A percentile compares a stretch with the other conserved stretches of the same genome.
phyloP scores from a whole-genome alignment of 495 filamentous ascomycete species.

The Neurospora sp. region DNA sequence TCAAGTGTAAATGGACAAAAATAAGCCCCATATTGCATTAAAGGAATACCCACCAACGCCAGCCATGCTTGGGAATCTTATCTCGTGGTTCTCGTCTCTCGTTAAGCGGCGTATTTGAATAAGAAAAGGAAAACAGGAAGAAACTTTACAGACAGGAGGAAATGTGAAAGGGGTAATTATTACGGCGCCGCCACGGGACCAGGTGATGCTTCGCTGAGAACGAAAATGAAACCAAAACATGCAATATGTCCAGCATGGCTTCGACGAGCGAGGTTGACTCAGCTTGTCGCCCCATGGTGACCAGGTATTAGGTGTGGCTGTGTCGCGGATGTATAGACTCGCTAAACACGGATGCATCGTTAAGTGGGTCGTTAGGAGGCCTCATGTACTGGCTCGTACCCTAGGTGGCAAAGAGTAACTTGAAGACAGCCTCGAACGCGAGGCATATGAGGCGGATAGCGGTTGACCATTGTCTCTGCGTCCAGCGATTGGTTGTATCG shows the following conservation, averaged over 20 bases:
- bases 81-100: slow-evolving; percentile 16
- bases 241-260: slow-evolving; percentile 1
- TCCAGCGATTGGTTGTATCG: slow-evolving; percentile 8
- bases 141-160: slow-evolving; percentile 1
- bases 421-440: neutral
- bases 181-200: neutral
- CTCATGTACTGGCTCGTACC: neutral
- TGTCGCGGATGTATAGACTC: neutral
- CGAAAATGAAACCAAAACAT: neutral
- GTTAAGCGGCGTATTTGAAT: slow-evolving; percentile 1
- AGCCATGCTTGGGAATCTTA: slow-evolving; percentile 9
- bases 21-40: neutral
- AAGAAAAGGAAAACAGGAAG: neutral
- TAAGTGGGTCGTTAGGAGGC: neutral
- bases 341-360: neutral
- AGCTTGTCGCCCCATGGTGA: neutral
- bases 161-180: neutral
- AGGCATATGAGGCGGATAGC: slow-evolving; percentile 5
- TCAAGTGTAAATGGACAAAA: neutral
- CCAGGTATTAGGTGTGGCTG: neutral
- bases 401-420: neutral
- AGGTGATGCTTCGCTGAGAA: neutral
- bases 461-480: slow-evolving; percentile 1
- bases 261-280: slow-evolving; percentile 1
- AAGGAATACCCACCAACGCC: slow-evolving; percentile 6